Percentiles rank a stretch among this genome's conserved stretches.
These are phyloP conservation scores for Cenococcum geophilum DNA, from an alignment of 495 filamentous ascomycete species.

Conservation along the genomic window DNA sequence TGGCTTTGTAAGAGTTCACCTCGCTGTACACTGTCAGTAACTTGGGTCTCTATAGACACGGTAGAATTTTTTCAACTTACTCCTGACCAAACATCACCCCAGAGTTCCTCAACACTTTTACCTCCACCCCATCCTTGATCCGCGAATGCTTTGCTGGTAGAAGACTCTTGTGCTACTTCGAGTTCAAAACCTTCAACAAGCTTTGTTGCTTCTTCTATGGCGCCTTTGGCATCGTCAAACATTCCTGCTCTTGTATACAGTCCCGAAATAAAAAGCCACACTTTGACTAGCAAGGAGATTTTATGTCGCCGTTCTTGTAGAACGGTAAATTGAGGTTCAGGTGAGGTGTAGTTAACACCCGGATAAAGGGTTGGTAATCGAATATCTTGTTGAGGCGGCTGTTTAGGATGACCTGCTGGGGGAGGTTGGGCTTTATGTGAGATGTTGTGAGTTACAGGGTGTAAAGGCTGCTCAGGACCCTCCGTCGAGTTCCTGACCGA, in stretches of 20 bases:
- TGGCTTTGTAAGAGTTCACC: constrained; percentile 61
- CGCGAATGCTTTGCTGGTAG: constrained; percentile 45
- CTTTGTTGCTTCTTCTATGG: constrained; percentile 73
- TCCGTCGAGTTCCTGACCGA: constrained; percentile 27
- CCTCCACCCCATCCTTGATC: constrained; percentile 65
- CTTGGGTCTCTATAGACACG: neutral
- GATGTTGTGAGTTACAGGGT: constrained; percentile 48
- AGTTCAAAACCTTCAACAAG: constrained; percentile 52
- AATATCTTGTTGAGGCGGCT: constrained; percentile 49
- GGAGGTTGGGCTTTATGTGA: constrained; percentile 41
- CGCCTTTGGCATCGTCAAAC: constrained; percentile 67
- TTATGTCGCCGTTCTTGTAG: constrained; percentile 36
- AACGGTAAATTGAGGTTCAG: constrained; percentile 30
- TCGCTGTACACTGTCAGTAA: constrained; percentile 48
- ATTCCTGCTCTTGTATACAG: constrained; percentile 79
- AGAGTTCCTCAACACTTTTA: constrained; percentile 70
- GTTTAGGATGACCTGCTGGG: constrained; percentile 44
- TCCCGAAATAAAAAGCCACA: constrained; percentile 84
- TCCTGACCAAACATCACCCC: constrained; percentile 73
- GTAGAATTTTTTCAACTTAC: constrained; percentile 39
- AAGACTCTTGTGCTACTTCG: constrained; percentile 49
- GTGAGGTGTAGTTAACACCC: constrained; percentile 11
- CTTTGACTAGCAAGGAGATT: constrained; percentile 54
- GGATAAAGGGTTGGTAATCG: constrained; percentile 45
- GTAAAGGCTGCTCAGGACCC: constrained; percentile 38